Percentiles rank a stretch among this genome's conserved stretches.
Evolutionary conservation across 192 early-diverging fungal species (phyloP).

Genomic region (Dispira simplex): DNA sequence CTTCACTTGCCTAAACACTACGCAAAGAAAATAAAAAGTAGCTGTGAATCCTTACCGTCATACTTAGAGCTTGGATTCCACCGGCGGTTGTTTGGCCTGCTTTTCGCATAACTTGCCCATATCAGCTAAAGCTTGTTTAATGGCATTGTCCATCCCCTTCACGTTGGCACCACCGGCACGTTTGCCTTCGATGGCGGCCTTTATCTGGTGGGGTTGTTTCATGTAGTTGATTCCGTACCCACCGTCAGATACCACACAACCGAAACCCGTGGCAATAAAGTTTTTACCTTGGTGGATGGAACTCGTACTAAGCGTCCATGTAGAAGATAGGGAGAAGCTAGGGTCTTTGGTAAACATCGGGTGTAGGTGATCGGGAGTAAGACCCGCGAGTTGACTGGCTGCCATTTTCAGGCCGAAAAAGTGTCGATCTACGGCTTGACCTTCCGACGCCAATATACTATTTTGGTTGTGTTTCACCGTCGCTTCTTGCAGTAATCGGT

Average conservation of each 20-base stretch:
- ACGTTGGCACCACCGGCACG: slow-evolving; percentile 14
- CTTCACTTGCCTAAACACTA: too few species aligned
- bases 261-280: slow-evolving; percentile 71
- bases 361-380: slow-evolving; percentile 27
- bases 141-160: not conserved
- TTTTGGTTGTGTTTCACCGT: slow-evolving; percentile 47
- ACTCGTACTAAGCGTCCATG: slow-evolving; percentile 64
- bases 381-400: slow-evolving; percentile 22
- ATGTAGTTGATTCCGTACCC: slow-evolving; percentile 84
- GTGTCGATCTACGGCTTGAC: slow-evolving; percentile 71
- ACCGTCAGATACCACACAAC: slow-evolving; percentile 59
- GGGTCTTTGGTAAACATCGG: slow-evolving; percentile 46
- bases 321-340: slow-evolving; percentile 40
- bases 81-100: not conserved
- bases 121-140: slow-evolving; percentile 2
- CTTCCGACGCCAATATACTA: slow-evolving; percentile 52
- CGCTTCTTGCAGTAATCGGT: slow-evolving; percentile 43
- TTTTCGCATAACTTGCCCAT: slow-evolving; percentile 7
- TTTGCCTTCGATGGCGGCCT: slow-evolving; percentile 74
- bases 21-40: too few species aligned
- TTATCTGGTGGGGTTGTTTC: slow-evolving; percentile 40
- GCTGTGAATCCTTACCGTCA: not conserved
- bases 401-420: slow-evolving; percentile 57
- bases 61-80: not conserved
- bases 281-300: slow-evolving; percentile 53